Conservation (phyloP, 2,329 filamentous ascomycete genomes). For the Seiridium unicorne region DNA sequence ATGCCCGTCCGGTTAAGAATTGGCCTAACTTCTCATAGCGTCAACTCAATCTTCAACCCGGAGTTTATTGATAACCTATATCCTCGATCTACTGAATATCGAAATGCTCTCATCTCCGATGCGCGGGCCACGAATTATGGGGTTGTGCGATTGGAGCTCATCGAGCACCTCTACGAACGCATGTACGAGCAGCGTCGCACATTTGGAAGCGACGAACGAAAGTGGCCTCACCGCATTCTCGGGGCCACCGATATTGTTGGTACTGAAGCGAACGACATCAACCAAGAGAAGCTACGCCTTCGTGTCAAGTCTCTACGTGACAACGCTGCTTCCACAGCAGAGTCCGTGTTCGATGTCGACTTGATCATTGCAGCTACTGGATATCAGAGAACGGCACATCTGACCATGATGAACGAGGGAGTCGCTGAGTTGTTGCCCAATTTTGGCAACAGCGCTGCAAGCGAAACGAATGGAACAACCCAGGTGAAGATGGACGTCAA, state of each 20-base stretch:
- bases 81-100: conserved; percentile 60
- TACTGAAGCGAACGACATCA: conserved; percentile 47
- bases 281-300: conserved; percentile 52
- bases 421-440: conserved; percentile 66
- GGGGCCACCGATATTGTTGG: conserved; percentile 64
- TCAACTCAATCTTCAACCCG: conserved; percentile 96
- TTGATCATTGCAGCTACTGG: conserved; percentile 85
- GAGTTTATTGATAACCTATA: conserved; percentile 77
- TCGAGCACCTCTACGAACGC: conserved; percentile 83
- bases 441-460: conserved; percentile 13
- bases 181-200: conserved; percentile 83
- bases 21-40: conserved; percentile 38
- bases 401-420: conserved; percentile 66
- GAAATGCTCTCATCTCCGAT: conserved; percentile 58
- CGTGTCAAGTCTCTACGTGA: conserved; percentile 50
- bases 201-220: conserved; percentile 63
- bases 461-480: background rate
- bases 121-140: conserved; percentile 91
- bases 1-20: background rate
- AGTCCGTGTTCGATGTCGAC: conserved; percentile 72
- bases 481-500: conserved; percentile 8
- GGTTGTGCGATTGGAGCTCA: conserved; percentile 85
- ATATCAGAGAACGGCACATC: conserved; percentile 75
- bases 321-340: conserved; percentile 16
- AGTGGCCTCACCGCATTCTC: conserved; percentile 82